phyloP scores from a whole-genome alignment of 768 basidiomycete genomes.

The Serendipita indica region DNA sequence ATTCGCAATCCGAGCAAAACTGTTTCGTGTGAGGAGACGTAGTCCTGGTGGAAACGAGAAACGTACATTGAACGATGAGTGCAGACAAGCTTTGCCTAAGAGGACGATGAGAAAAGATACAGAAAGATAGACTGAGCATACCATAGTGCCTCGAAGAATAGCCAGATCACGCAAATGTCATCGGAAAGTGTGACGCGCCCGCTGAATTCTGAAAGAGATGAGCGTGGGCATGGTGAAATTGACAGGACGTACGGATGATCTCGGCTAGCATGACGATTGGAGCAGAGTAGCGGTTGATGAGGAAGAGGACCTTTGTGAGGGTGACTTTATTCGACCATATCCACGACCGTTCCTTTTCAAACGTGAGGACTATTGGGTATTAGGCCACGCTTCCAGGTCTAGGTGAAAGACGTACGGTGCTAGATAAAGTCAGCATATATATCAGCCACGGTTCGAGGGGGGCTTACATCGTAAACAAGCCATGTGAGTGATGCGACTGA shows the following conservation, averaged over 20 bases:
- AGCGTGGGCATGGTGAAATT: too few relatives aligned
- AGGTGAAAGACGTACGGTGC: neutral
- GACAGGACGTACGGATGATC: neutral
- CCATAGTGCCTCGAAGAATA: conserved; percentile 5
- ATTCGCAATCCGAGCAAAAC: neutral
- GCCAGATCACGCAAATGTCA: neutral
- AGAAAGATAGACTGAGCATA: neutral
- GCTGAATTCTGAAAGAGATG: neutral
- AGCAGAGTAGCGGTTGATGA: neutral
- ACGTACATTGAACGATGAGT: neutral
- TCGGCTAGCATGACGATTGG: neutral
- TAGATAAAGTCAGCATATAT: neutral
- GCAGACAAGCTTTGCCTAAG: neutral
- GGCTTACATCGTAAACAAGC: neutral
- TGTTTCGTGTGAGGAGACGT: neutral
- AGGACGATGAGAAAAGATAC: neutral
- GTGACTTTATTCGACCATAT: conserved; percentile 6
- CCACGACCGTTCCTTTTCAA: conserved; percentile 7
- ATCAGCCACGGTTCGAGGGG: neutral
- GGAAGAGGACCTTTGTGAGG: conserved; percentile 4
- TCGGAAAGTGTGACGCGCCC: neutral
- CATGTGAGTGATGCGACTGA: neutral
- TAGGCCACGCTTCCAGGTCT: neutral
- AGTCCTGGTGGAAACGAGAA: neutral
- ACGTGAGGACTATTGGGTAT: neutral